phyloP scores from a whole-genome alignment of 169 alveolate species.

The Perkinsus olseni region DNA sequence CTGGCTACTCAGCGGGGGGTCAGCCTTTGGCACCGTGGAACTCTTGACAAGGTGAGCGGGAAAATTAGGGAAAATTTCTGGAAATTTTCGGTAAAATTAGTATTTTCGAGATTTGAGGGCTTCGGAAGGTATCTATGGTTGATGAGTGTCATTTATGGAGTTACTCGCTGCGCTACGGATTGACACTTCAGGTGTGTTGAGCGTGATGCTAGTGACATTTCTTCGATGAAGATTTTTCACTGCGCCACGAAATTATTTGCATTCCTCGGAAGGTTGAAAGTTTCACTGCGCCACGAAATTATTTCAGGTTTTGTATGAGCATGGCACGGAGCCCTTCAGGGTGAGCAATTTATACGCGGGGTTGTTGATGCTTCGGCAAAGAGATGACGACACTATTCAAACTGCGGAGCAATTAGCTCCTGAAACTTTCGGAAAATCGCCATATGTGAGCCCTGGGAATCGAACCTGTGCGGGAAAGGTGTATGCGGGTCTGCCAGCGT shows the following conservation, averaged over 20 bases:
- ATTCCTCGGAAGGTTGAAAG: not conserved
- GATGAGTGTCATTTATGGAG: too few relatives aligned
- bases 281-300: not conserved
- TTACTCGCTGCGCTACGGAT: too few relatives aligned
- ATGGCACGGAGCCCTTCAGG: not conserved
- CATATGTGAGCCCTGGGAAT: not conserved
- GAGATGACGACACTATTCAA: not conserved
- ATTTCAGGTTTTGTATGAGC: not conserved
- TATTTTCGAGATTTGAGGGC: too few relatives aligned
- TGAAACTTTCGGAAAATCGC: not conserved
- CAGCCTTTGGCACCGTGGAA: not conserved
- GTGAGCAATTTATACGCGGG: not conserved
- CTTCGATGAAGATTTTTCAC: too few relatives aligned
- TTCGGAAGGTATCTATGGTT: too few relatives aligned
- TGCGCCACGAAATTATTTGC: not conserved
- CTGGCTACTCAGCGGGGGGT: not conserved
- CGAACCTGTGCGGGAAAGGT: conserved; percentile 2
- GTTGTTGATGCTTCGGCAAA: not conserved
- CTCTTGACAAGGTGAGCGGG: not conserved
- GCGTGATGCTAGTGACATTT: too few relatives aligned
- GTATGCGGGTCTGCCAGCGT: not conserved
- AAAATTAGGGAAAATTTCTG: too few relatives aligned
- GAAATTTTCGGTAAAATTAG: not conserved
- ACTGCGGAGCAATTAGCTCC: not conserved
- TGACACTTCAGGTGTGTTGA: too few relatives aligned